Base-by-base conservation (phyloP, 1,139 yeast genomes). In the Scheffersomyces cryptocercus region DNA sequence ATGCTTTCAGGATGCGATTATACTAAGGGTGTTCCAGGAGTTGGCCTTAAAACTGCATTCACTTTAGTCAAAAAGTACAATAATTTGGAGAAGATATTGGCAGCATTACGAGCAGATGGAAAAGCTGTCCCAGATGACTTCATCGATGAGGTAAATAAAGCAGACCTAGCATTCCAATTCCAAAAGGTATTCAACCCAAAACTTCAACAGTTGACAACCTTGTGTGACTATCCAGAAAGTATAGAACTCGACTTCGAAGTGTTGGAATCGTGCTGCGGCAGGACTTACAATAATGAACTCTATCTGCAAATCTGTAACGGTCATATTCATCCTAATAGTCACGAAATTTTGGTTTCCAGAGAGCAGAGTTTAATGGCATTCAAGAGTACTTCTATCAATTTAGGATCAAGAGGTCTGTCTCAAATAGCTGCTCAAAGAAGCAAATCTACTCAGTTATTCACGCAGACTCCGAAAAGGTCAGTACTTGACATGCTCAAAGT, bases 1-100 rank as follows among this genome's bases (percentile, higher is more conserved):
- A 85, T 91, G 59, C 62, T 95, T 5, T 81, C 97, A 5, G 99
- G 99, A 0, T 95, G 99, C 66, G 99, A 95, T 64, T 95, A 95
- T 59, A 88, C 97, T 0, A 81, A 82, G 44, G 99, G 99, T 0
- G 71, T 93, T 6, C 81, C 86, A 0, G 86, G 87, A 5, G 73
- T 93, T 29, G 99, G 99, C 0, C 70, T 90, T 11, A 80, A 84
- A 39, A 86, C 85, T 30, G 96, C 98, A 0, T 80, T 88, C 47
- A 72, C 70, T 39, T 59, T 85, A 38, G 83, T 89, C 1, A 70
- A 73, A 43, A 73, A 76, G 49, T 75, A 75, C 54, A 64, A 68
- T 29, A 72, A 72, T 2, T 72, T 84, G 49, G 84, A 83, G 4
- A 68, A 81, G 36, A 77, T 85, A 3, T 47, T 89, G 9, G 62